phyloP scores from a whole-genome alignment of 1,284 basidiomycete species.

The Coriolopsis trogii region DNA sequence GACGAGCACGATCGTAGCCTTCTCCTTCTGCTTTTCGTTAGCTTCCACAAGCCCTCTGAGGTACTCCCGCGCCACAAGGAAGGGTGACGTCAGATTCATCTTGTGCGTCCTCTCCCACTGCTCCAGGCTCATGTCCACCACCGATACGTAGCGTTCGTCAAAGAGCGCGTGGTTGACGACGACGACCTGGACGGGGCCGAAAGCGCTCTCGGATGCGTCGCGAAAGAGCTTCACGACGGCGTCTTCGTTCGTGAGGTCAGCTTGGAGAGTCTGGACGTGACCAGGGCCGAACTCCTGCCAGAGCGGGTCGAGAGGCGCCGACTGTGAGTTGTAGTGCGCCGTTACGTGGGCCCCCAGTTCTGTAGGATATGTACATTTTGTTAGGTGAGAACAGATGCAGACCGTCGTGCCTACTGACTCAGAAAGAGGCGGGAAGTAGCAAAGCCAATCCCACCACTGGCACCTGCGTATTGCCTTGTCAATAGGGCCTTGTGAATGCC shows the following conservation, averaged over 20 bases:
- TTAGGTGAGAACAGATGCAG: neutral
- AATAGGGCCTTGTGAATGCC: no score
- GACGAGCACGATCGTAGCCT: constrained; percentile 64
- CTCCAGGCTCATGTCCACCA: constrained; percentile 62
- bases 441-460: constrained; percentile 43
- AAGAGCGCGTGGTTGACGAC: constrained; percentile 72
- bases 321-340: constrained; percentile 70
- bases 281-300: constrained; percentile 38
- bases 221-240: constrained; percentile 52
- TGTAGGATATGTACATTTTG: constrained; percentile 31
- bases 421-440: constrained; percentile 43
- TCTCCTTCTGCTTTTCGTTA: constrained; percentile 44
- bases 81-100: constrained; percentile 69
- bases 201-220: constrained; percentile 32
- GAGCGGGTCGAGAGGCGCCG: constrained; percentile 48
- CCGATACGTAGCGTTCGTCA: constrained; percentile 46
- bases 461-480: no score
- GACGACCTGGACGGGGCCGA: constrained; percentile 57
- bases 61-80: constrained; percentile 67
- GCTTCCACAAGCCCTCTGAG: constrained; percentile 50
- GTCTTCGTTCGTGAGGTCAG: constrained; percentile 59
- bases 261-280: constrained; percentile 50
- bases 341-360: constrained; percentile 73
- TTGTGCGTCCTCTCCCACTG: constrained; percentile 68
- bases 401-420: constrained; percentile 36